Evolutionary conservation across 768 basidiomycete species (phyloP).

Genomic region (Candolleomyces aberdarensis): DNA sequence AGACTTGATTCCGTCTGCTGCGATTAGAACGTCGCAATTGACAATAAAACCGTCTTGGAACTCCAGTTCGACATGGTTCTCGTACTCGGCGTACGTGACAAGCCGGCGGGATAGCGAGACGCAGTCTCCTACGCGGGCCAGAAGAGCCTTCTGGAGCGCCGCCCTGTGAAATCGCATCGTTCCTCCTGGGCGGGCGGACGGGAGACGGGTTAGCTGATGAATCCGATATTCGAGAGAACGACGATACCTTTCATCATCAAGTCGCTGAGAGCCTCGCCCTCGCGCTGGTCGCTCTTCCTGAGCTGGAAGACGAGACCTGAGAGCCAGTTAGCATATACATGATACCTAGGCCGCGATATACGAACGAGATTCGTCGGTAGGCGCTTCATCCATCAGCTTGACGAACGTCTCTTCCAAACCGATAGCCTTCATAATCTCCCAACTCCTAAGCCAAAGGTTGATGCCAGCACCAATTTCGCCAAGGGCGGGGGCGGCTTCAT

Average conservation of each 20-base stretch:
- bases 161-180: slow-evolving; percentile 34
- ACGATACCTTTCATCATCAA: slow-evolving; percentile 19
- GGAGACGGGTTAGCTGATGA: background rate
- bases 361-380: slow-evolving; percentile 14
- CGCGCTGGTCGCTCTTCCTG: slow-evolving; percentile 30
- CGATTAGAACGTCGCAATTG: slow-evolving; percentile 35
- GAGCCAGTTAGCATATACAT: background rate
- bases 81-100: slow-evolving; percentile 25
- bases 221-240: background rate
- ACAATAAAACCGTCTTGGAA: slow-evolving; percentile 23
- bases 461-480: slow-evolving; percentile 45
- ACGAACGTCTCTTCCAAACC: slow-evolving; percentile 11
- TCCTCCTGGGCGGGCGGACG: slow-evolving; percentile 17
- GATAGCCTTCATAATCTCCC: slow-evolving; percentile 13
- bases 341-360: background rate
- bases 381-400: slow-evolving; percentile 10
- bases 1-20: slow-evolving; percentile 38
- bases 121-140: slow-evolving; percentile 20
- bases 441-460: slow-evolving; percentile 27
- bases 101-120: slow-evolving; percentile 40
- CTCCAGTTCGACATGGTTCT: slow-evolving; percentile 16
- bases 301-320: slow-evolving; percentile 20
- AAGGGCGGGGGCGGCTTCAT: slow-evolving; percentile 37
- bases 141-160: slow-evolving; percentile 41
- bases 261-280: slow-evolving; percentile 26